phyloP scores from a whole-genome alignment of 106 monocot species.

The Dendrobium nobile region DNA sequence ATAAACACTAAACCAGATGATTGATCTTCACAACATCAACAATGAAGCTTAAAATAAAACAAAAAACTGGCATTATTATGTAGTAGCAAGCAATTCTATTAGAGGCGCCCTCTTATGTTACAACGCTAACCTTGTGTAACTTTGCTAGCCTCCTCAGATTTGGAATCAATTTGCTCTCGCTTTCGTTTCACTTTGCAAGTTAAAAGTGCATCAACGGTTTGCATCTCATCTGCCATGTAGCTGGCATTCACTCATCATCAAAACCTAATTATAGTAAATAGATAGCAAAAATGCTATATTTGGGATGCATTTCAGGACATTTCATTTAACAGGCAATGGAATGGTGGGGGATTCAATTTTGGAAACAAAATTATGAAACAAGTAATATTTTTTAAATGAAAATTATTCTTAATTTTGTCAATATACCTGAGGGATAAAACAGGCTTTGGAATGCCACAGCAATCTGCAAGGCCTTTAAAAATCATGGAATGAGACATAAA shows the following conservation, averaged over 20 bases:
- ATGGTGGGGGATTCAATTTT: neutral
- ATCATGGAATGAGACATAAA: slow-evolving; percentile 62
- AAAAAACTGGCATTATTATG: neutral
- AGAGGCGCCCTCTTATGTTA: neutral
- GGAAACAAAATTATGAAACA: neutral
- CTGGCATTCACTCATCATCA: slow-evolving; percentile 27
- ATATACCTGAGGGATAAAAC: slow-evolving; percentile 81
- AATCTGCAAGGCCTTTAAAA: slow-evolving; percentile 49
- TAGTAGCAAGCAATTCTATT: neutral
- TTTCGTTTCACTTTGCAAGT: slow-evolving; percentile 89
- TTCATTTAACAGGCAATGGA: neutral
- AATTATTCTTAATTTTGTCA: neutral
- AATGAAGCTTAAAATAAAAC: neutral
- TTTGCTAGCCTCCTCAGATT: slow-evolving; percentile 11
- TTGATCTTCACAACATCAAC: neutral
- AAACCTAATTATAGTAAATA: neutral
- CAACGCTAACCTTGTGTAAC: slow-evolving; percentile 34
- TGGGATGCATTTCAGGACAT: neutral
- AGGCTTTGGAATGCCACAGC: slow-evolving; percentile 74
- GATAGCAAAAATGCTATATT: neutral
- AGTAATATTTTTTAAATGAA: neutral
- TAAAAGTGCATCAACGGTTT: slow-evolving; percentile 80
- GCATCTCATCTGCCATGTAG: slow-evolving; percentile 79
- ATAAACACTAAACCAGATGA: neutral
- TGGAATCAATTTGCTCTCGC: slow-evolving; percentile 29